Percentiles rank a stretch among this genome's conserved stretches.
phyloP scores from a whole-genome alignment of 2,329 filamentous ascomycete genomes.

The Sarocladiaceae sp. region DNA sequence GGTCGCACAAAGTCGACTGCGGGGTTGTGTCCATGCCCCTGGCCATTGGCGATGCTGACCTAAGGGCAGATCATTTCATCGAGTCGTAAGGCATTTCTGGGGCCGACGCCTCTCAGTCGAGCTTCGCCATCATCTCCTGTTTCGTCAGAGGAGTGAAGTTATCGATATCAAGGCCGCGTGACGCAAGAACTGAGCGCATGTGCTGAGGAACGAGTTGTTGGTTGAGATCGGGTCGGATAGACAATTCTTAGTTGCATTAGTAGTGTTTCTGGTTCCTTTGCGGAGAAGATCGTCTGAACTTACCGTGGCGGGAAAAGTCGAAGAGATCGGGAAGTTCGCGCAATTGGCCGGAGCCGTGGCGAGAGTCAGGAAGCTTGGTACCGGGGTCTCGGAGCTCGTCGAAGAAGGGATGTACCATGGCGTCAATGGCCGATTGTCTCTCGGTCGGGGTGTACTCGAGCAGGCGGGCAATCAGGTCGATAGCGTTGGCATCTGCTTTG shows the following conservation, averaged over 20 bases:
- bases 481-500: slow-evolving; percentile 86
- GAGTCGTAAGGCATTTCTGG: slow-evolving; percentile 9
- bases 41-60: slow-evolving; percentile 7
- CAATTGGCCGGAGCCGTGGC: slow-evolving; percentile 72
- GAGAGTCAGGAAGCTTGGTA: slow-evolving; percentile 88
- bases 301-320: slow-evolving; percentile 91
- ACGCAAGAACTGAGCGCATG: slow-evolving; percentile 65
- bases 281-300: slow-evolving; percentile 26
- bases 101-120: slow-evolving; percentile 64
- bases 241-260: slow-evolving; percentile 62
- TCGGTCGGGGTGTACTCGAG: slow-evolving; percentile 97
- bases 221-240: slow-evolving; percentile 88
- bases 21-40: neutral
- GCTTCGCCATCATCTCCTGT: slow-evolving; percentile 94
- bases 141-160: slow-evolving; percentile 86
- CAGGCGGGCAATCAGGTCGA: slow-evolving; percentile 88
- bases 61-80: slow-evolving; percentile 7
- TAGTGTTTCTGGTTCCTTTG: too few relatives aligned
- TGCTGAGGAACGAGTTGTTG: slow-evolving; percentile 80
- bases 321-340: slow-evolving; percentile 85
- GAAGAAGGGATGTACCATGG: slow-evolving; percentile 98
- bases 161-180: slow-evolving; percentile 83
- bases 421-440: slow-evolving; percentile 85
- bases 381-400: slow-evolving; percentile 90
- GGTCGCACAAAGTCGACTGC: neutral